These are phyloP conservation scores for Clathrospora elynae DNA, from an alignment of 2,329 filamentous ascomycete species.

Conservation along the genomic window DNA sequence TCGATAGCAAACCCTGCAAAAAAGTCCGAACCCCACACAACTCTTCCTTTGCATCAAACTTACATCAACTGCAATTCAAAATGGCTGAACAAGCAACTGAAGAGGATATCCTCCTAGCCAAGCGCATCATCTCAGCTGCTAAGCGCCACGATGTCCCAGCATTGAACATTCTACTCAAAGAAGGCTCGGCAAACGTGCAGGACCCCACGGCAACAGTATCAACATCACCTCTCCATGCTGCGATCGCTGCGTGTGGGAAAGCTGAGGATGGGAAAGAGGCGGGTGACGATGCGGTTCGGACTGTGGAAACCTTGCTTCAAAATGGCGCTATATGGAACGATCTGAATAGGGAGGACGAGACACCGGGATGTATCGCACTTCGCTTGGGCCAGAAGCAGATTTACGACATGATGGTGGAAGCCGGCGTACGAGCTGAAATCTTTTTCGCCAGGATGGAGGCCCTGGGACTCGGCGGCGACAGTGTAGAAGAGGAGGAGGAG, in stretches of 20 bases:
- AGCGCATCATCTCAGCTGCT: conserved; percentile 46
- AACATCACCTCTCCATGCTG: conserved; percentile 46
- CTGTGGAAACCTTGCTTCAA: conserved; percentile 40
- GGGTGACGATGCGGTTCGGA: conserved; percentile 35
- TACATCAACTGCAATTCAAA: conserved; percentile 14
- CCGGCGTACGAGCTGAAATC: conserved; percentile 44
- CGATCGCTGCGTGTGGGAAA: conserved; percentile 41
- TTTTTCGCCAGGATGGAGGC: conserved; percentile 44
- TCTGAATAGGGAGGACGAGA: conserved; percentile 47
- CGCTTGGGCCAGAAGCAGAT: conserved; percentile 41
- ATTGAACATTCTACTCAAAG: conserved; percentile 42
- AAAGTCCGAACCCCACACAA: conserved; percentile 19
- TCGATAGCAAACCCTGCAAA: conserved; percentile 14
- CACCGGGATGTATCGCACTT: conserved; percentile 46
- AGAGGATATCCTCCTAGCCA: conserved; percentile 45
- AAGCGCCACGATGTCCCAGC: conserved; percentile 44
- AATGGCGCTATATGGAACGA: conserved; percentile 50
- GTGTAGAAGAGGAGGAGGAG: conserved; percentile 30
- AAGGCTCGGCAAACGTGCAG: conserved; percentile 46
- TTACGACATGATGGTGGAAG: conserved; percentile 47
- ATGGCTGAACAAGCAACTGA: conserved; percentile 45
- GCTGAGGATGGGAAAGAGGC: conserved; percentile 37
- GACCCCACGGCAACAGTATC: conserved; percentile 42
- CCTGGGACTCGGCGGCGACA: conserved; percentile 34
- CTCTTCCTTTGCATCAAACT: conserved; percentile 6